A percentile compares a stretch with the other conserved stretches of the same genome.
Conservation (phyloP, 768 basidiomycete genomes). For the Phaeotremella skinneri region DNA sequence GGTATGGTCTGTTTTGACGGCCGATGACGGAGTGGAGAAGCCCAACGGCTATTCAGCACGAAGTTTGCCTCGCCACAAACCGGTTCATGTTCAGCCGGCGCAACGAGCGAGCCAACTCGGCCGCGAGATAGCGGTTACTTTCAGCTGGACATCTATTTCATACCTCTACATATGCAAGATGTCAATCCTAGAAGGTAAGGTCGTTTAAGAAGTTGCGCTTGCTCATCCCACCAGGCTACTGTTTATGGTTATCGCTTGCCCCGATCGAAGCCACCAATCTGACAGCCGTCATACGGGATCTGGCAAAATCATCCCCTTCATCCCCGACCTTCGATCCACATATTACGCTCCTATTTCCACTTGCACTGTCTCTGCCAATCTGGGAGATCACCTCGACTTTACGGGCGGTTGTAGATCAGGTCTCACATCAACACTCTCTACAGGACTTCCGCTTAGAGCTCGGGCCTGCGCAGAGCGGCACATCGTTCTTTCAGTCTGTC, state of each 20-base stretch:
- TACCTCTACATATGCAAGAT: too few relatives aligned
- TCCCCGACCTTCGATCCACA: constrained; percentile 30
- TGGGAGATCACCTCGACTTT: constrained; percentile 9
- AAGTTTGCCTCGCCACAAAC: too few relatives aligned
- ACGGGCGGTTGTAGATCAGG: neutral
- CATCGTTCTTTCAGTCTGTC: constrained; percentile 34
- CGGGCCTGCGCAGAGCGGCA: constrained; percentile 23
- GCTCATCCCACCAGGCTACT: constrained; percentile 16
- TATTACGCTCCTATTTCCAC: constrained; percentile 28
- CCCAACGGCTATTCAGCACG: too few relatives aligned
- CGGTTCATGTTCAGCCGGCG: too few relatives aligned
- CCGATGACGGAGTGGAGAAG: too few relatives aligned
- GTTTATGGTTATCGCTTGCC: constrained; percentile 29
- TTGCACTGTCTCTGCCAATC: constrained; percentile 11
- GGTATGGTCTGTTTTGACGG: too few relatives aligned
- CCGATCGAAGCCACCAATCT: neutral
- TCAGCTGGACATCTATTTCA: too few relatives aligned
- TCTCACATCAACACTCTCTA: neutral
- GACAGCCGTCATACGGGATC: constrained; percentile 16
- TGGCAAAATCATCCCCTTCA: constrained; percentile 9
- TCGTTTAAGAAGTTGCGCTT: too few relatives aligned
- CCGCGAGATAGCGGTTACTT: too few relatives aligned
- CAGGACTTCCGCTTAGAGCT: constrained; percentile 6
- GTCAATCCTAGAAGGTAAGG: too few relatives aligned
- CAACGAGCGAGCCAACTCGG: too few relatives aligned